A percentile compares a stretch with the other conserved stretches of the same genome.
phyloP scores from a whole-genome alignment of 257 asterid species.

The Rhazya stricta region DNA sequence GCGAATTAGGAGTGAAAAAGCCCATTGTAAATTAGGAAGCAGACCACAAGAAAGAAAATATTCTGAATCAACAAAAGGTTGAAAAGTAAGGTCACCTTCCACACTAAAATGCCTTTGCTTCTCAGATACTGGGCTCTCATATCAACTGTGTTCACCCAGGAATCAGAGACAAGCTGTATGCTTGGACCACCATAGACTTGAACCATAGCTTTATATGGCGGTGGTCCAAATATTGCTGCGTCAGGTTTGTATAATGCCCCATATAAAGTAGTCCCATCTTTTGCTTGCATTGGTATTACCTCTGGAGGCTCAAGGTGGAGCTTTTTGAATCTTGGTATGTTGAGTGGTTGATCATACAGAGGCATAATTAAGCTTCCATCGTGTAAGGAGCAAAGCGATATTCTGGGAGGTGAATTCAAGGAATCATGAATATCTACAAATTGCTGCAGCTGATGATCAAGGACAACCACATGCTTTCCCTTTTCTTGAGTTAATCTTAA shows the following conservation, averaged over 20 bases:
- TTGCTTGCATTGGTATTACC: conserved; percentile 52
- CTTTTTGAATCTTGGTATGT: conserved; percentile 39
- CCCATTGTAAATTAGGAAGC: neutral
- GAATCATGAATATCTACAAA: conserved; percentile 78
- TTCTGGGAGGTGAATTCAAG: conserved; percentile 64
- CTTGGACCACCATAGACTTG: conserved; percentile 97
- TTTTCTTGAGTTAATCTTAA: conserved; percentile 63
- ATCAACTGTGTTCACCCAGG: conserved; percentile 85
- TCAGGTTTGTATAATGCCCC: conserved; percentile 84
- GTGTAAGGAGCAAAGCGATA: conserved; percentile 56
- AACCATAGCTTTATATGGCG: conserved; percentile 88
- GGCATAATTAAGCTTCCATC: conserved; percentile 58
- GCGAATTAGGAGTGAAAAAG: neutral
- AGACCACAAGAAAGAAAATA: neutral
- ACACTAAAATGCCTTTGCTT: conserved; percentile 82
- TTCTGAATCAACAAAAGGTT: neutral
- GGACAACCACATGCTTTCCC: conserved; percentile 78
- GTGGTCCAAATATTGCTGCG: conserved; percentile 69
- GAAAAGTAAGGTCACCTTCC: conserved; percentile 62
- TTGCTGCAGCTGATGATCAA: conserved; percentile 77
- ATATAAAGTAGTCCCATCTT: conserved; percentile 67
- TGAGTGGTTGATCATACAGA: conserved; percentile 52
- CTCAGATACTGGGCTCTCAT: conserved; percentile 89
- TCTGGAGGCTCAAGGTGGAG: conserved; percentile 70
- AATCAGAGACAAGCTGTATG: conserved; percentile 70